These are phyloP conservation scores for Nidularia pulvinata DNA, from an alignment of 768 basidiomycete species.

Conservation along the genomic window DNA sequence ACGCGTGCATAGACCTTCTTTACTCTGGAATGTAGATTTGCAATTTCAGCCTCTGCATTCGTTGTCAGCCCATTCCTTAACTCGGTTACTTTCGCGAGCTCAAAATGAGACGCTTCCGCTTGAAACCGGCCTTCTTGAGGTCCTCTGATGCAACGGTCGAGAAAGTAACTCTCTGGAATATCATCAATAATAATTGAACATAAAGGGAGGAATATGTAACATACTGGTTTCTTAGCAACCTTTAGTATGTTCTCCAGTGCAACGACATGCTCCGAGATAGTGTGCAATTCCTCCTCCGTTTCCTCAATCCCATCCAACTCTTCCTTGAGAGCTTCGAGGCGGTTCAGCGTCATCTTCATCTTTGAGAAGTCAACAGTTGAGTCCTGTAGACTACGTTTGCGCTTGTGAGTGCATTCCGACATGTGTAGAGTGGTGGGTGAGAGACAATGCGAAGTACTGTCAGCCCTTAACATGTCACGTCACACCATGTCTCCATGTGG, in stretches of 20 bases:
- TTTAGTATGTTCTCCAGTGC: slow-evolving; percentile 19
- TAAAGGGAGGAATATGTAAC: slow-evolving; percentile 7
- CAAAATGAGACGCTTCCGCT: slow-evolving; percentile 18
- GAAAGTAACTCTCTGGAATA: slow-evolving; percentile 20
- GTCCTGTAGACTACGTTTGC: slow-evolving; percentile 25
- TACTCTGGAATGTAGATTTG: slow-evolving; percentile 16
- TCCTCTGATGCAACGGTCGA: slow-evolving; percentile 18
- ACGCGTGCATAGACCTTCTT: slow-evolving; percentile 24
- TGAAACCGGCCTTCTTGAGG: slow-evolving; percentile 20
- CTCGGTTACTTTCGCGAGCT: slow-evolving; percentile 12
- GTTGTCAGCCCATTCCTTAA: slow-evolving; percentile 7
- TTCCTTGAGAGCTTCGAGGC: slow-evolving; percentile 11
- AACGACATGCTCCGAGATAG: slow-evolving; percentile 16
- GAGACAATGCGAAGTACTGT: too few relatives aligned
- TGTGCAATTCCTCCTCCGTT: slow-evolving; percentile 14
- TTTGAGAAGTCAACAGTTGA: slow-evolving; percentile 19
- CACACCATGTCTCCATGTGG: too few relatives aligned
- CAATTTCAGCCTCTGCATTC: slow-evolving; percentile 15
- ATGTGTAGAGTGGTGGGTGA: too few relatives aligned
- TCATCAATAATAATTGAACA: slow-evolving; percentile 9
- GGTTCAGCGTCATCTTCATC: slow-evolving; percentile 16
- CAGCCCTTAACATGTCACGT: too few relatives aligned
- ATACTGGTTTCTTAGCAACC: slow-evolving; percentile 22
- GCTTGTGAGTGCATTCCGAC: slow-evolving; percentile 12
- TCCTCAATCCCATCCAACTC: slow-evolving; percentile 22